phyloP scores from a whole-genome alignment of 768 basidiomycete genomes.

The Arthromyces matolae region DNA sequence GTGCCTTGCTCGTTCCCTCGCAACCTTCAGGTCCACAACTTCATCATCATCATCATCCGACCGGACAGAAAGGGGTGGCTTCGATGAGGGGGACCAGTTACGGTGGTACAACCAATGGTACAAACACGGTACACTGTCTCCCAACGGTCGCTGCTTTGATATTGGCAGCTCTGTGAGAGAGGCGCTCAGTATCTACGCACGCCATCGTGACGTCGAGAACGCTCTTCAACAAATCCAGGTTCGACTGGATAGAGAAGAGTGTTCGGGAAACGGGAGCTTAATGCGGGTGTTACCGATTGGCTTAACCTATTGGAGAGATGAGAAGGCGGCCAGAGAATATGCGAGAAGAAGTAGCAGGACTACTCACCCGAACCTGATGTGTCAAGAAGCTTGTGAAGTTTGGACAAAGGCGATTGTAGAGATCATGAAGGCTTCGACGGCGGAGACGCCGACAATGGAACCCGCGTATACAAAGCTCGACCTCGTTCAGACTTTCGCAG shows the following conservation, averaged over 20 bases:
- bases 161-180: constrained; percentile 33
- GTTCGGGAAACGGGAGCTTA: constrained; percentile 39
- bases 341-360: constrained; percentile 38
- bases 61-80: constrained; percentile 8
- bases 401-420: constrained; percentile 34
- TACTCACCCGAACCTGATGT: constrained; percentile 41
- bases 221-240: constrained; percentile 27
- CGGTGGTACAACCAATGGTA: constrained; percentile 15
- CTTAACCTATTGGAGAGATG: constrained; percentile 39
- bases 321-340: constrained; percentile 27
- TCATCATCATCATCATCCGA: background rate
- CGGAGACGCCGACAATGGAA: no score
- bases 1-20: constrained; percentile 39
- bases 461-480: no score
- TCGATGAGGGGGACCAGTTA: constrained; percentile 19
- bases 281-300: constrained; percentile 45
- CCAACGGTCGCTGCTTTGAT: constrained; percentile 23
- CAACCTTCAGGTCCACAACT: constrained; percentile 27
- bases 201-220: constrained; percentile 12
- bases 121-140: constrained; percentile 13
- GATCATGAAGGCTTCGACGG: constrained; percentile 28
- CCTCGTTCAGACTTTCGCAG: background rate
- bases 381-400: constrained; percentile 38
- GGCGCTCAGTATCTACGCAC: constrained; percentile 31
- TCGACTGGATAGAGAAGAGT: constrained; percentile 23